These are phyloP conservation scores for Coriaria nepalensis DNA, from an alignment of 306 rosid genomes.

Conservation along the genomic window DNA sequence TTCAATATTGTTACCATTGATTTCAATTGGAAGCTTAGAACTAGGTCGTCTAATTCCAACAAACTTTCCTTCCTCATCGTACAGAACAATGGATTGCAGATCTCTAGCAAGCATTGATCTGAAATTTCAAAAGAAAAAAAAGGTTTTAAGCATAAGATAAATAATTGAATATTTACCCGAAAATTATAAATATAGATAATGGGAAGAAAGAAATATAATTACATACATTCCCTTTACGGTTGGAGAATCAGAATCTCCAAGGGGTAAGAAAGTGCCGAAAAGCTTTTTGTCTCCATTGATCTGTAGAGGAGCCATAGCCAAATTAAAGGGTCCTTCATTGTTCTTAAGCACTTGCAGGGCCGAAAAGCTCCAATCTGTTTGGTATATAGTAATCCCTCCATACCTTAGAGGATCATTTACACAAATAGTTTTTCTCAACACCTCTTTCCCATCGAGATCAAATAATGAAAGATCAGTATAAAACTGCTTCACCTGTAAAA, in stretches of 20 bases:
- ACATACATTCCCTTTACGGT: slow-evolving; percentile 85
- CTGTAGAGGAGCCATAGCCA: slow-evolving; percentile 89
- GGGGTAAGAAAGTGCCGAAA: slow-evolving; percentile 73
- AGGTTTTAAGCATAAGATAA: too few species aligned
- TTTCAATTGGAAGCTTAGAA: slow-evolving; percentile 77
- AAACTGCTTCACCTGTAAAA: slow-evolving; percentile 68
- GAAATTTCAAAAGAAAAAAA: slow-evolving; percentile 23
- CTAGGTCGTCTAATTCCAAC: slow-evolving; percentile 82
- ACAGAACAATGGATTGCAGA: slow-evolving; percentile 76
- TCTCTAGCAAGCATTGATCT: slow-evolving; percentile 99
- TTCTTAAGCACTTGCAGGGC: slow-evolving; percentile 77
- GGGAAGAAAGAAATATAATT: neutral
- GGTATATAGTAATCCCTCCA: slow-evolving; percentile 78
- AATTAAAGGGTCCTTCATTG: slow-evolving; percentile 84
- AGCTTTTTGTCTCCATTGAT: slow-evolving; percentile 94
- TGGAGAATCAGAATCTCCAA: slow-evolving; percentile 63
- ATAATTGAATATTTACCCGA: too few species aligned
- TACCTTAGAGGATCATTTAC: slow-evolving; percentile 86
- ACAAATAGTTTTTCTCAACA: slow-evolving; percentile 76
- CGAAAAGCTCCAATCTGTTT: slow-evolving; percentile 89
- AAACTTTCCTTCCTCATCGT: slow-evolving; percentile 76
- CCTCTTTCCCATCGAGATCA: slow-evolving; percentile 76
- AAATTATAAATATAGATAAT: too few species aligned
- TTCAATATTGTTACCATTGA: slow-evolving; percentile 54
- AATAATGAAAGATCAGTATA: slow-evolving; percentile 69